Evolutionary conservation across 2,329 filamentous ascomycete genomes (phyloP), one percentile per base, ranked within the genome.

Genomic region (Pestalotiopsis sp.): DNA sequence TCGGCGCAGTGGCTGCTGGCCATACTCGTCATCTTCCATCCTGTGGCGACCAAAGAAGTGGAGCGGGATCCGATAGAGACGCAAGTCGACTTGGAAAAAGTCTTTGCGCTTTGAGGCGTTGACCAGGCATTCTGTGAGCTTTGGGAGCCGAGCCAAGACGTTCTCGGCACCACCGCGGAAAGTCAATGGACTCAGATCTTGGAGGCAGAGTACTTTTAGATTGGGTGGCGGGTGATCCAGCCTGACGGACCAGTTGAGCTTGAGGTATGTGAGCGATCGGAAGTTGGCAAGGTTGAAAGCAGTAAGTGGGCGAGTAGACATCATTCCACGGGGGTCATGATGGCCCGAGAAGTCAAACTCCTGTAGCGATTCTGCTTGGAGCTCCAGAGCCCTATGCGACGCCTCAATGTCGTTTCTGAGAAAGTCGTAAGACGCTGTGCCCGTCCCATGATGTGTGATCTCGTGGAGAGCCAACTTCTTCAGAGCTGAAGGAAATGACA

Each of bases 201-300:
- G 7, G n/a, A 66, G 25, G 23, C 41, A 17, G 3, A 66, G 23
- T 2, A 45, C 57, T 17, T n/a, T 49, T 7, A 66, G 25, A 23
- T 20, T 27, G 5, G 63, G 63, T 2, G 63, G 63, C 27, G 63
- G 63, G 9, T 36, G 23, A n/a, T 66, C 63, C 23, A 66, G n/a
- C 4, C 49, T 56, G 1, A 31, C 27, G 25, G 17, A 36, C 14
- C 25, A 56, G 12, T 36, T 57, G 63, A 66, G 27, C 25, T 49
- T 25, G 23, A 66, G 31, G 49, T 66, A 38, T 13, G 41, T 36
- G 11, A 66, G 63, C 20, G 41, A 56, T 9, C 23, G 14, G 14
- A 66, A 38, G 23, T 56, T 23, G 20, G 45, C 52, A 20, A 66
- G 49, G 25, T 66, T 45, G 17, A 66, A 31, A n/a, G 23, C 41